A percentile compares a stretch with the other conserved stretches of the same genome.
phyloP scores from a whole-genome alignment of 331 rosid genomes.

The Spiraea crenata region DNA sequence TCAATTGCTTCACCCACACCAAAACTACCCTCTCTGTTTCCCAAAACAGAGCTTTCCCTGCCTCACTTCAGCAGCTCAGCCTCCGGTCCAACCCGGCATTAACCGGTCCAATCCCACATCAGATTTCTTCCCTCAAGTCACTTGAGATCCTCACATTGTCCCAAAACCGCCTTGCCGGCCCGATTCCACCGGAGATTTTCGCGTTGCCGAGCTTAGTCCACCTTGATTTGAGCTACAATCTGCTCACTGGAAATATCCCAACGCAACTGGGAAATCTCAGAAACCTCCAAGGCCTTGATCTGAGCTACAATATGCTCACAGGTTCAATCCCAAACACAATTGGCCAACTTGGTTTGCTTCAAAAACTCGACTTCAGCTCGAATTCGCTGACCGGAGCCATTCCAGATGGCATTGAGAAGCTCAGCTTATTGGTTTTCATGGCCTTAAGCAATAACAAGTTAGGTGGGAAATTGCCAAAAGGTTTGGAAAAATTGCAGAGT shows the following conservation, averaged over 20 bases:
- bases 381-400: conserved; percentile 41
- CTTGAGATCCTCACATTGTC: conserved; percentile 51
- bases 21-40: conserved; percentile 33
- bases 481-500: conserved; percentile 38
- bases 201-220: conserved; percentile 37
- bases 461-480: conserved; percentile 34
- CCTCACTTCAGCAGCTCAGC: conserved; percentile 50
- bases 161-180: conserved; percentile 40
- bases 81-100: conserved; percentile 48
- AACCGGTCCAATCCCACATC: conserved; percentile 42
- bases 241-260: conserved; percentile 40
- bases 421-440: conserved; percentile 34
- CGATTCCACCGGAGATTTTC: conserved; percentile 35
- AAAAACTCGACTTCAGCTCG: conserved; percentile 56
- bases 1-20: conserved; percentile 44
- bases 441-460: conserved; percentile 48
- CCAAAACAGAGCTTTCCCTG: conserved; percentile 1
- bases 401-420: conserved; percentile 34
- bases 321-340: conserved; percentile 44
- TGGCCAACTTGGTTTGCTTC: conserved; percentile 43
- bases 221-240: conserved; percentile 56
- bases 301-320: conserved; percentile 46
- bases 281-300: conserved; percentile 47
- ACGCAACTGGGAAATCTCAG: conserved; percentile 37
- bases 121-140: conserved; percentile 37